Evolutionary conservation across 768 basidiomycete species (phyloP).

Genomic region (Mycena venus): DNA sequence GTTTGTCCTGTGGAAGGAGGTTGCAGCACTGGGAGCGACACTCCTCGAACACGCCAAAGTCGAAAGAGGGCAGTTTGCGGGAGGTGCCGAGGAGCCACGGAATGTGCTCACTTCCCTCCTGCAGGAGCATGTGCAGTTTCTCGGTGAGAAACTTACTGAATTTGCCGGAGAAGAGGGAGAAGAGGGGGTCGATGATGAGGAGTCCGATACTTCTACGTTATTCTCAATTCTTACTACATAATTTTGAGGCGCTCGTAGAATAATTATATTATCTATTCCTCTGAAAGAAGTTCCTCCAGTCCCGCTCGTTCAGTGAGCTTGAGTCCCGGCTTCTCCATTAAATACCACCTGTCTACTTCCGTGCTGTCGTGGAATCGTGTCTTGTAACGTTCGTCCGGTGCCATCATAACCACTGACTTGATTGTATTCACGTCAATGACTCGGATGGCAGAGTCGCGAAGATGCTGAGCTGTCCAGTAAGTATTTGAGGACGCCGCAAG

Average conservation of each 20-base stretch:
- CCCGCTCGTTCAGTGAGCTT: not conserved
- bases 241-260: too few relatives aligned
- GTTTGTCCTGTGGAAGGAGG: not conserved
- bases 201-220: too few relatives aligned
- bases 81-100: too few relatives aligned
- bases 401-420: constrained; percentile 41
- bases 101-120: too few relatives aligned
- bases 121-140: too few relatives aligned
- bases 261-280: not conserved
- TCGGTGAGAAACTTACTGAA: too few relatives aligned
- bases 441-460: constrained; percentile 21
- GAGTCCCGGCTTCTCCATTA: constrained; percentile 8
- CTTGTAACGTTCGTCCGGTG: constrained; percentile 24
- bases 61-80: not conserved
- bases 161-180: too few relatives aligned
- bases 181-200: too few relatives aligned
- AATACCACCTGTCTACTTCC: constrained; percentile 3
- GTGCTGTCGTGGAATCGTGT: not conserved
- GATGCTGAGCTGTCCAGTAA: constrained; percentile 32
- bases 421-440: constrained; percentile 35
- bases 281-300: constrained; percentile 2
- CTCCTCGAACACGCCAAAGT: not conserved
- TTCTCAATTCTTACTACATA: too few relatives aligned
- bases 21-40: not conserved
- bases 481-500: constrained; percentile 35